Conservation (phyloP, 1,284 basidiomycete species). For the Sparassis latifolia region DNA sequence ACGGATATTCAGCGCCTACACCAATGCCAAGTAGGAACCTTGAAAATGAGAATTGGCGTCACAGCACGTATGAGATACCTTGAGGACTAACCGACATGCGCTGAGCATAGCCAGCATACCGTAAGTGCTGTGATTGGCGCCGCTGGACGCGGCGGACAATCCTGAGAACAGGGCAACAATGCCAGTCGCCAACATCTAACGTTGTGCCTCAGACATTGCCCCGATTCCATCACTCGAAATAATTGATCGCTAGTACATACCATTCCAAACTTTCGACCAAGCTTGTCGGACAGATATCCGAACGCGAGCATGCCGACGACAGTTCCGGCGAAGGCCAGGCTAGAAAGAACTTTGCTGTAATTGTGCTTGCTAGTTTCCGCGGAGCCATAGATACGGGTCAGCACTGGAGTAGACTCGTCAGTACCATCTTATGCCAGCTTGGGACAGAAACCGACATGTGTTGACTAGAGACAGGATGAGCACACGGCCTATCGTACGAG, state of each 20-base stretch:
- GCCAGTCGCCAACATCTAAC: constrained; percentile 66
- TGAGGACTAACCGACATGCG: constrained; percentile 60
- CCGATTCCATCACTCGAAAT: neutral
- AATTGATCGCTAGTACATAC: constrained; percentile 28
- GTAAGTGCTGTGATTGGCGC: constrained; percentile 62
- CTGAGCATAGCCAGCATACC: constrained; percentile 75
- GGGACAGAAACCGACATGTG: constrained; percentile 41
- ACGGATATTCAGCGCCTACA: constrained; percentile 87
- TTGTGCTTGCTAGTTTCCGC: constrained; percentile 40
- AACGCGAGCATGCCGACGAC: constrained; percentile 77
- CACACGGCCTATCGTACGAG: neutral
- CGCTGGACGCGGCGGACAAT: constrained; percentile 79
- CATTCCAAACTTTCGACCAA: constrained; percentile 89
- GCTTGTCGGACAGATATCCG: constrained; percentile 77
- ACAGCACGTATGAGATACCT: neutral
- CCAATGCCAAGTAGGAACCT: constrained; percentile 77
- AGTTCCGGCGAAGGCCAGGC: constrained; percentile 77
- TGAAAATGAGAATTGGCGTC: neutral
- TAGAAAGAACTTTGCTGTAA: constrained; percentile 58
- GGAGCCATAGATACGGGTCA: constrained; percentile 59
- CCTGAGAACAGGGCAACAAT: constrained; percentile 79
- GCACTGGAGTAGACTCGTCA: constrained; percentile 34
- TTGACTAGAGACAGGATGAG: constrained; percentile 38
- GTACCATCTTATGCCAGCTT: neutral
- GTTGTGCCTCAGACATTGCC: neutral